Base-by-base conservation (phyloP, 106 monocot genomes). In the Dioscorea dumetorum region DNA sequence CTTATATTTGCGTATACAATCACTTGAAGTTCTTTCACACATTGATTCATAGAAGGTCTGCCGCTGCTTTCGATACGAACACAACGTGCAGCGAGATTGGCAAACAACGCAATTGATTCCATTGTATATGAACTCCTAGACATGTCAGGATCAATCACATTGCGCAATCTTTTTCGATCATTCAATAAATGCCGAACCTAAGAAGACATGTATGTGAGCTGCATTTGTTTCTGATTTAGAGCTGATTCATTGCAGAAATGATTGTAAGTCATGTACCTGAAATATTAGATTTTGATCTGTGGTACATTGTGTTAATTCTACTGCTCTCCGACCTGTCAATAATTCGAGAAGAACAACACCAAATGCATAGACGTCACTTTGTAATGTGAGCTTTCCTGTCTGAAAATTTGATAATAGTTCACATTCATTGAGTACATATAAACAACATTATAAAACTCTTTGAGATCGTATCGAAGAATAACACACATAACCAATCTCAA, bases 301-400 rank as follows among this genome's bases (percentile, higher is more conserved):
- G 32, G 90, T 74, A 8, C 84, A 82, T 71, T 87, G 90, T 67
- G 68, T 87, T 52, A 94, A 58, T 21, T 90, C 94, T 56, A 94
- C 61, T 19, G 90, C 94, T 24, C 71, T 76, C 3, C 94, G 87
- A 5, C 94, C 90, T 0, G 90, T 90, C 50, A 90, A 73, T 28
- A 90, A 72, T 50, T 90, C 90, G 0, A 90, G 77, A 18, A 90
- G 81, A 50, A 94, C 90, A 12, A 90, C 72, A 33, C 94, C 94
- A 77, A 90, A 94, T 24, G 90, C 94, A 59, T 94, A 87, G 17
- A 90, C 87, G 77, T 94, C 94, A 70, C 94, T 90, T 49, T 88
- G 85, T 53, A 93, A 60, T 18, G 93, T 93, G 60, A 93, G 77
- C 64, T 82, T 94, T 54, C 90, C 84, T 60, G 90, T 94, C 87